A percentile compares a stretch with the other conserved stretches of the same genome.
Conservation (phyloP, 495 filamentous ascomycete genomes). For the Neurospora sp. region DNA sequence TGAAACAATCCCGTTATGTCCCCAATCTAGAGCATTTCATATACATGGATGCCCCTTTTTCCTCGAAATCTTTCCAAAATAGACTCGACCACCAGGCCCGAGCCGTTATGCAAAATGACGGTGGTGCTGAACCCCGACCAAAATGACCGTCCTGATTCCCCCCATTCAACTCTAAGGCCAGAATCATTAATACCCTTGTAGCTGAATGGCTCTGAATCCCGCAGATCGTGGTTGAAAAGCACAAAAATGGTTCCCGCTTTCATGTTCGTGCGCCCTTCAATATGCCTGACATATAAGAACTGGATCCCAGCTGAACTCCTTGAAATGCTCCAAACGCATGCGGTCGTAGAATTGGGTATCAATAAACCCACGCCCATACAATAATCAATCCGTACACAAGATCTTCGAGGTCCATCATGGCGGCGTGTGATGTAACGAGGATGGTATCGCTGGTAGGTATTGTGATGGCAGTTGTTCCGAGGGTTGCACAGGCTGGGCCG, state of each 20-base stretch:
- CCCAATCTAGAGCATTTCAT: neutral
- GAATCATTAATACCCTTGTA: neutral
- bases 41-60: neutral
- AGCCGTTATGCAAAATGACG: neutral
- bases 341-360: neutral
- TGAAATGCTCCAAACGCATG: neutral
- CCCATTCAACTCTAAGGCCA: neutral
- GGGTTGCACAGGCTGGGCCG: neutral
- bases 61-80: neutral
- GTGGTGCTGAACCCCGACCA: neutral
- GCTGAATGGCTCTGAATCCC: neutral
- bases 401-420: neutral
- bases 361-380: neutral
- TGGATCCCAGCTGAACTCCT: neutral
- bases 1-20: neutral
- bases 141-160: neutral
- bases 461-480: constrained; percentile 3
- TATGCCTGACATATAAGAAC: neutral
- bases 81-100: neutral
- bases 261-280: neutral
- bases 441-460: neutral
- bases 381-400: neutral
- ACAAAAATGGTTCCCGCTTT: neutral
- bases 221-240: neutral
- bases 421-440: neutral